Base-by-base conservation (phyloP, 2,329 filamentous ascomycete genomes). In the Tympanopsis confertula region DNA sequence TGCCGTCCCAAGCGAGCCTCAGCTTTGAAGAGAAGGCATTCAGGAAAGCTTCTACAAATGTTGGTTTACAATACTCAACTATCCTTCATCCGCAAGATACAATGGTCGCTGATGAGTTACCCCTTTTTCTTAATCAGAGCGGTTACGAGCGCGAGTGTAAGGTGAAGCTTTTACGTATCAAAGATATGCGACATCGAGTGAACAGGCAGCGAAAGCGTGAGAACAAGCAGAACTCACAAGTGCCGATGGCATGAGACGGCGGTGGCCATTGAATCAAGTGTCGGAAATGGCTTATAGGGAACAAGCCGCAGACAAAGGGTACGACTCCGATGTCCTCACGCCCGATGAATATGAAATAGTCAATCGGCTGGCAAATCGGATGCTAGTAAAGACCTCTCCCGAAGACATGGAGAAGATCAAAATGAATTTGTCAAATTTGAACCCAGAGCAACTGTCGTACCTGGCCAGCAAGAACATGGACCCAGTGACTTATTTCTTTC, bases 401-500 rank as follows among this genome's bases (percentile, higher is more conserved):
- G 60, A 63, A 29, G 61, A 66, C 32, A 52, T 65, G 38, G 61
- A 69, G 13, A 59, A 64, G 32, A 63, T 71, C 32, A 61, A 59
- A 38, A 53, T 56, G 39, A 63, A 63, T 14, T 43, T 71, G n/a
- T 53, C 57, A 28, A 55, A 58, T 42, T 56, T 64, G 60, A 58
- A 61, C 10, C 57, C 60, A 1, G 63, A 71, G 17, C 64, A 66
- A 47, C 61, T 60, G 42, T 57, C 67, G 42, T 57, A 61, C 38
- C 45, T 73, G 29, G 45, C 56, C 13, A 50, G 52, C 32, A 63
- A 63, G 38, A 55, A 62, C 15, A 55, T 69, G 32, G 65, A 73
- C 36, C 68, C 69, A 0, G 46, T 74, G 29, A 58, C 60, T 29
- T 65, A 65, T 38, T 65, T 65, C 41, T 69, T 72, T 47, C 66